Evolutionary conservation across 495 filamentous ascomycete genomes (phyloP), one percentile per base, ranked within the genome.

Genomic region (Ramalina intermedia): DNA sequence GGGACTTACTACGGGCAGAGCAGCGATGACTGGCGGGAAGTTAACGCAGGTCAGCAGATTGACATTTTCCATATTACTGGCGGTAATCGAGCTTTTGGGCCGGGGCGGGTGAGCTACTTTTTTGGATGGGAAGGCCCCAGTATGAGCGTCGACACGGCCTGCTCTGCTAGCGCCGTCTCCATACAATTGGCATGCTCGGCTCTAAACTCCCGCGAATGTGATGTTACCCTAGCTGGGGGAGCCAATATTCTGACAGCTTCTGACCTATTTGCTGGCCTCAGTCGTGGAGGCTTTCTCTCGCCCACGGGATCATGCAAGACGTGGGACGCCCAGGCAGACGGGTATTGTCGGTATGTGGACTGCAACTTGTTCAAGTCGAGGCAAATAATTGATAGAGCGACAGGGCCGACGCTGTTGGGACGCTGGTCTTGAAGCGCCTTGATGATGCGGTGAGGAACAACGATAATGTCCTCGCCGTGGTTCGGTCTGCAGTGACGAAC

Each of bases 1-100:
- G 88, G 87, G 35, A 86, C 84, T 18, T 95, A 90, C 63, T 91
- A 90, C 60, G 88, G 88, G 39, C 84, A 87, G 67, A 90, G 87
- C 2, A 87, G 83, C 51, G 84, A 93, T 48, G 88, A 95, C 52
- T 94, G 86, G 72, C 79, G 82, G 65, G 88, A 94, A 55, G 20
- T 48, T 36, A 62, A 54, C 62, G 63, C 49, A 63, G 47, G 18
- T 16, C 52, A 54, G 26, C 33, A 50, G 3, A 38, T 54, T 20
- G 47, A 43, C 24, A 54, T 41, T 37, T 50, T 41, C 39, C 17
- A 41, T 18, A 23, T 23, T 9, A 9, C 85, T 0, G 85, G 85
- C 37, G 80, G 76, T 54, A 12, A 11, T 23, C 16, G 16, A 11
- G 8, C 39, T 1, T 41, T 14, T 17, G 39, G 17, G 33, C 74